Conservation (phyloP, 148 eudicot genomes). For the Euryodendron excelsum region DNA sequence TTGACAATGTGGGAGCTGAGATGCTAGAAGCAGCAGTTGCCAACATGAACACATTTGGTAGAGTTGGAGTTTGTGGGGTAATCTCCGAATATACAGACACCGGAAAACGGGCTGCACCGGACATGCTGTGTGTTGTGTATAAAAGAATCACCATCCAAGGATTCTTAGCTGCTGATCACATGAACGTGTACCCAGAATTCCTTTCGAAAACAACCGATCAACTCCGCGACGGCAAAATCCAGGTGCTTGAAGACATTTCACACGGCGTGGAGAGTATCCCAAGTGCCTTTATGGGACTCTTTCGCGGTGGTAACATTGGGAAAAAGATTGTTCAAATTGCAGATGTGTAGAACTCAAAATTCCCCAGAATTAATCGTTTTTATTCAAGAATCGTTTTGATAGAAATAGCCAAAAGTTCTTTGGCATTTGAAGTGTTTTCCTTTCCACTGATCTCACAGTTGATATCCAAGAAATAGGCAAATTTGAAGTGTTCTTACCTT, state of each 20-base stretch:
- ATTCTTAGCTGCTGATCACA: constrained; percentile 32
- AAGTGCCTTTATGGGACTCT: constrained; percentile 41
- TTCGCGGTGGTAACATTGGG: constrained; percentile 43
- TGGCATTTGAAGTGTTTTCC: background rate
- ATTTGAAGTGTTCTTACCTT: background rate
- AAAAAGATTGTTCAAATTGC: constrained; percentile 47
- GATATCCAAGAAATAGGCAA: background rate
- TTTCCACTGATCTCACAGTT: background rate
- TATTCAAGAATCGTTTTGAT: too few relatives aligned
- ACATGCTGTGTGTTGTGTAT: constrained; percentile 46
- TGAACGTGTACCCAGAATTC: constrained; percentile 28
- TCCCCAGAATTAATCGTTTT: too few relatives aligned
- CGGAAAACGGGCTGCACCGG: constrained; percentile 29
- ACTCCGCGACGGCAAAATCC: constrained; percentile 30
- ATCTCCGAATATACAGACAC: constrained; percentile 47
- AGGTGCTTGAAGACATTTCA: constrained; percentile 43
- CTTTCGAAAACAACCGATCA: constrained; percentile 29
- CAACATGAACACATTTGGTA: constrained; percentile 56
- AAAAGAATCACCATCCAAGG: constrained; percentile 51
- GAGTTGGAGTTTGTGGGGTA: constrained; percentile 52
- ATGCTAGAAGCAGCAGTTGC: constrained; percentile 61
- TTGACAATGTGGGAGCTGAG: constrained; percentile 50
- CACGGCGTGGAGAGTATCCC: constrained; percentile 45
- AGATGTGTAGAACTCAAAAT: constrained; percentile 21
- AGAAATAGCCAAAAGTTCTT: background rate